Base-by-base conservation (phyloP, 2,329 filamentous ascomycete species). In the Fusarium annulatum region DNA sequence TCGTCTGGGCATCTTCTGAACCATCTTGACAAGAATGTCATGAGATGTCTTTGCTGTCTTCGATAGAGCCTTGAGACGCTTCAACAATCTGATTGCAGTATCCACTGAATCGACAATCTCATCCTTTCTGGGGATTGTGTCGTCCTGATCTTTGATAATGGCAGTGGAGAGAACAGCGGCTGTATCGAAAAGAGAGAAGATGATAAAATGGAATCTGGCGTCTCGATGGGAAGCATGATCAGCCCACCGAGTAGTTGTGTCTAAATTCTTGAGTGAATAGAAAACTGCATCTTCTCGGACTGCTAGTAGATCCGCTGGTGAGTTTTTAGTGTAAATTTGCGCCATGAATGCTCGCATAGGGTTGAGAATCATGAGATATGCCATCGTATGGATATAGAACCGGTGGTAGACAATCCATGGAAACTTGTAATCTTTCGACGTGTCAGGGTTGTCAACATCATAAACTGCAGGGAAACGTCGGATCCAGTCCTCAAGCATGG, bases 151-250 rank as follows among this genome's bases (percentile, higher is more conserved):
- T 68, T 88, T 86, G 14, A 87, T 83, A 10, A 88, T 77, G 1
- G 86, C 85, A 0, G 87, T 87, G 61, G 84, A 87, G 6, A 88
- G 77, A 38, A 86, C 81, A 2, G 86, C 84, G 0, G 85, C 83
- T 0, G 86, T 87, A 64, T 88, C 86, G 61, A 88, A 88, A 33
- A 88, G 82, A 8, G 84, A 81, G 59, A 88, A 89, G 1, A 86
- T 84, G 21, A 86, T 85, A 58, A 88, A 83, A 65, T 88, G 85
- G 39, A 87, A 86, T 30, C 86, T 85, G 5, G 84, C 84, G 39
- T 87, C 85, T 34, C 84, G 80, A 1, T 84, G 84, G 14, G 82
- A 83, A 41, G 84, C 81, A 28, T 84, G 81, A 10, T 86, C 80
- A 48, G 86, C 84, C 55, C 87, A 82, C 33, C 77, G 70, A 5